These are phyloP conservation scores for Metschnikowia anglica DNA, from an alignment of 805 yeast species.

Conservation along the genomic window DNA sequence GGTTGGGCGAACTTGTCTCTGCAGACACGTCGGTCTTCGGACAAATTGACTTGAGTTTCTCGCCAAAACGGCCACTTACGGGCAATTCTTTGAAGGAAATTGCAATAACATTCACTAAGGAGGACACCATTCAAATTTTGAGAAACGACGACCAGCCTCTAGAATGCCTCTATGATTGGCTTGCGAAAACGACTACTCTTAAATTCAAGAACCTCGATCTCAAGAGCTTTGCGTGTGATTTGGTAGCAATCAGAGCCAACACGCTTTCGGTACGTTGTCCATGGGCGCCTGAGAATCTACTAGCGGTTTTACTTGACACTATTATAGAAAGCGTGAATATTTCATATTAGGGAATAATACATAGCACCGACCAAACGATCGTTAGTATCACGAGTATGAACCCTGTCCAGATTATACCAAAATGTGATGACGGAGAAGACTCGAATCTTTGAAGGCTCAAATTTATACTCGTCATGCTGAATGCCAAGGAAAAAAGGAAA, in stretches of 20 bases:
- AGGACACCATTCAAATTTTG: slow-evolving; percentile 9
- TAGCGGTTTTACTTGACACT: neutral
- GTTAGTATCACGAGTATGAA: slow-evolving; percentile 25
- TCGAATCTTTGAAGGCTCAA: slow-evolving; percentile 33
- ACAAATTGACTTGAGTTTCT: slow-evolving; percentile 11
- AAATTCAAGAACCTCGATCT: slow-evolving; percentile 10
- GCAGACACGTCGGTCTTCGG: slow-evolving; percentile 9
- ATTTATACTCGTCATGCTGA: slow-evolving; percentile 37
- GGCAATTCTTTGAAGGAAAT: slow-evolving; percentile 14
- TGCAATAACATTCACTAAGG: slow-evolving; percentile 9
- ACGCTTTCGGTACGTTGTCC: slow-evolving; percentile 3
- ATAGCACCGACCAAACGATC: slow-evolving; percentile 20
- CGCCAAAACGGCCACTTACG: slow-evolving; percentile 10
- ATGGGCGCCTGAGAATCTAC: neutral
- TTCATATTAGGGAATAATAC: slow-evolving; percentile 3
- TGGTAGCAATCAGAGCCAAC: slow-evolving; percentile 6
- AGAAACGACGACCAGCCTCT: slow-evolving; percentile 4
- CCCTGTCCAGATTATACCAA: slow-evolving; percentile 27
- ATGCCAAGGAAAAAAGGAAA: slow-evolving; percentile 30
- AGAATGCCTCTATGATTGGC: slow-evolving; percentile 12
- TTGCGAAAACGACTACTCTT: slow-evolving; percentile 13
- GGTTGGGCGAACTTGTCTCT: neutral
- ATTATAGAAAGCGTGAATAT: neutral
- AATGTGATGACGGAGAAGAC: slow-evolving; percentile 28
- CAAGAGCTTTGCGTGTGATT: slow-evolving; percentile 5